Base-by-base conservation (phyloP, 345 rosid genomes). In the Ricinus communis region DNA sequence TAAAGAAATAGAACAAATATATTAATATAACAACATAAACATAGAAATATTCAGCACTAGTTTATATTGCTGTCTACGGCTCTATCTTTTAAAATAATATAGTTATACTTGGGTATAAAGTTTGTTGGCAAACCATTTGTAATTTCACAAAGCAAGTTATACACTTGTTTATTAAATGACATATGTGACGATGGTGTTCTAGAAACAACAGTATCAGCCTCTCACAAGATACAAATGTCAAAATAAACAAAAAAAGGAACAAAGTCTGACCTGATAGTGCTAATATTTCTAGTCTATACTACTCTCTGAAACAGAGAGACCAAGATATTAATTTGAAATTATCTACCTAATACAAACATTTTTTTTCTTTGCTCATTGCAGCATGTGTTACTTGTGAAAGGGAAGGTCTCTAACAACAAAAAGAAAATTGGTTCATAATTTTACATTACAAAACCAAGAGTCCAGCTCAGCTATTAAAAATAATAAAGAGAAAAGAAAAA, bases 301-400 rank as follows among this genome's bases (percentile, higher is more conserved):
- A 47, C 60, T 24, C n/a, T 41, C 52, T n/a, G 6, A 28, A 49
- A 60, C 8, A 51, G 40, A 74, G 16, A 62, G 40, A 21, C 24
- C 63, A 63, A 43, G 46, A 47, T 50, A 22, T 19, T 33, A 21
- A 22, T 2, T n/a, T 22, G 27, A 10, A 27, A 30, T 31, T 16
- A 70, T 46, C 51, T 46, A 28, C 54, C 64, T 43, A 43, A 56
- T 57, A 46, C 10, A 57, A 16, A 36, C 2, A 18, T 56, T 69
- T 38, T 8, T n/a, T 53, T n/a, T n/a, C n/a, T n/a, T 19, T 3
- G 18, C 53, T 41, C 33, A 69, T 25, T 55, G 12, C 38, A 25
- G 27, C n/a, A n/a, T 0, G 13, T 22, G 54, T 43, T 56, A 21
- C 19, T 41, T 56, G 22, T 41, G 22, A 28, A 57, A 41, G 10